Evolutionary conservation across 352 stramenopile species (phyloP), one percentile per base, ranked within the genome.

Genomic region (Globisporangium rhizosaccharum): DNA sequence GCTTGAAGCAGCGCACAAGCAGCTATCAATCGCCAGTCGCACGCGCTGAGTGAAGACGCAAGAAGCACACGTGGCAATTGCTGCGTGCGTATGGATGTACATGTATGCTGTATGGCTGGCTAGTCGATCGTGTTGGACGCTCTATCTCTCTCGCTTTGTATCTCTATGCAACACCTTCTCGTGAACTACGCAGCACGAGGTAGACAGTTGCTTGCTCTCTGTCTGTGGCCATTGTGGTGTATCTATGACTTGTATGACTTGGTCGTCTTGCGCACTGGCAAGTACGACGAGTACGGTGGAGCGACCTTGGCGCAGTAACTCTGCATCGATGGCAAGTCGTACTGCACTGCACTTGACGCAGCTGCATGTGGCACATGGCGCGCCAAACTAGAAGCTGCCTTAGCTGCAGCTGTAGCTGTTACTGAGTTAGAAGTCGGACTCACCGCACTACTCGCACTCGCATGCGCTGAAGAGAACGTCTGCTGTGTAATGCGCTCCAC

Each of bases 321-420:
- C 61, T 87, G 68, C 82, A 90, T 90, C 58, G 80, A 90, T 23
- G 82, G 80, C 30, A 90, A 61, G 48, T 89, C 76, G 46, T 73
- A 70, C 28, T 49, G 59, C 26, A 76, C 36, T 18, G 65, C 57
- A 7, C 65, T 10, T 56, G 44, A 7, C 26, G n/a, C 44, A 67
- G 36, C 10, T 36, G 45, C 39, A 11, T 17, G 42, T 28, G 47
- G 42, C 33, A 1, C 33, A 39, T 39, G 33, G 8, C 33, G 33
- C 33, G 0, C 10, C 1, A 39, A 1, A 39, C 33, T 12, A 0
- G 33, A 14, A 10, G 33, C 5, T 10, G 33, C 33, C 11, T 10
- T 14, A 12, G 33, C 33, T 39, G 33, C 2, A 14, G 33, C 33
- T 39, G 33, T 23, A 23, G 23, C 7, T 39, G 33, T 1, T 12